These are phyloP conservation scores for Gryganskiella cystojenkinii DNA, from an alignment of 192 early-diverging fungal genomes.

Conservation along the genomic window DNA sequence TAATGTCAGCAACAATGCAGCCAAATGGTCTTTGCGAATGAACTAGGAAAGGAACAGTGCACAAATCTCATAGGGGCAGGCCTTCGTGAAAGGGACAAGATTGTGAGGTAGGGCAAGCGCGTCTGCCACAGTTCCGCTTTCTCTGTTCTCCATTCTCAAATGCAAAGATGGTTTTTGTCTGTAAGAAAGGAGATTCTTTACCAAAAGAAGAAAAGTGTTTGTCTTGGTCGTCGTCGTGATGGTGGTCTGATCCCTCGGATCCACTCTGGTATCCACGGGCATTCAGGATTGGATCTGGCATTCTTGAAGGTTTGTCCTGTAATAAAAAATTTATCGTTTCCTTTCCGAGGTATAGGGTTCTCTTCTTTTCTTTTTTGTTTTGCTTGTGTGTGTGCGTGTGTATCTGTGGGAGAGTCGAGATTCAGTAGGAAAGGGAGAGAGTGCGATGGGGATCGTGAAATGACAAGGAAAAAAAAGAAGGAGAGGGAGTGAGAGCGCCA, in stretches of 20 bases:
- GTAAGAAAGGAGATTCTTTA: background rate
- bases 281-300: slow-evolving; percentile 32
- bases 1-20: background rate
- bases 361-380: no score
- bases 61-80: background rate
- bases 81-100: no score
- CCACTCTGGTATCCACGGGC: slow-evolving; percentile 22
- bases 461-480: background rate
- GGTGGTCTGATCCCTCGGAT: slow-evolving; percentile 30
- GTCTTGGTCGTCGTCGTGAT: slow-evolving; percentile 34
- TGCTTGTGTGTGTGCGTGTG: background rate
- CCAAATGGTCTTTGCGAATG: no score
- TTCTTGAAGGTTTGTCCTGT: background rate
- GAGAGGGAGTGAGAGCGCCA: no score
- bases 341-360: no score
- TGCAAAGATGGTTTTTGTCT: background rate
- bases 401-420: background rate
- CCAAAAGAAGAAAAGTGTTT: slow-evolving; percentile 36
- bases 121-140: no score
- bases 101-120: no score
- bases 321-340: no score
- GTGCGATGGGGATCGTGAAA: background rate
- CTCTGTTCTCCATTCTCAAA: background rate
- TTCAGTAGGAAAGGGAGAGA: slow-evolving; percentile 1
- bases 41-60: background rate